Percentiles rank a stretch among this genome's conserved stretches.
Evolutionary conservation across 1,284 basidiomycete species (phyloP).

Genomic region (Irpex sp.): DNA sequence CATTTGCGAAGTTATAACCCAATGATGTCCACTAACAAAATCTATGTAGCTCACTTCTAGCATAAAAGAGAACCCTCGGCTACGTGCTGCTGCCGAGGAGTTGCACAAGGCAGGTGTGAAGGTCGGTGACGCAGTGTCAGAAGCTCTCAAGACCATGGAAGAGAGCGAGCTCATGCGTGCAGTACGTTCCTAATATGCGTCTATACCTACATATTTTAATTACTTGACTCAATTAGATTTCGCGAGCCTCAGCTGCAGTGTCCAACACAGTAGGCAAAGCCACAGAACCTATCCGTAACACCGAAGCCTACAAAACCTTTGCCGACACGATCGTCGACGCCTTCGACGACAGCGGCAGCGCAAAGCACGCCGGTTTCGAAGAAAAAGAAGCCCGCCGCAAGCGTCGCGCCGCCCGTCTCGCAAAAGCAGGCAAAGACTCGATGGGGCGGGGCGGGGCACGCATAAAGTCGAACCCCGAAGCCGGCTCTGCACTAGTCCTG

Average conservation of each 20-base stretch:
- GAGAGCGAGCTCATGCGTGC: conserved; percentile 90
- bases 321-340: conserved; percentile 89
- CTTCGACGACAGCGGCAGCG: conserved; percentile 88
- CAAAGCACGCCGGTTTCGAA: conserved; percentile 91
- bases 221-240: conserved; percentile 49
- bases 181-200: conserved; percentile 36
- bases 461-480: conserved; percentile 75
- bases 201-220: background rate
- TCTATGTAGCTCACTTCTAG: conserved; percentile 73
- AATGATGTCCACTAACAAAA: background rate
- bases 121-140: conserved; percentile 89
- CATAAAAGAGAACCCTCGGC: conserved; percentile 93
- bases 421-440: conserved; percentile 73
- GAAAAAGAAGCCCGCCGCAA: conserved; percentile 83
- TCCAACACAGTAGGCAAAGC: conserved; percentile 76
- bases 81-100: conserved; percentile 89
- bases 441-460: conserved; percentile 36
- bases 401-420: conserved; percentile 69
- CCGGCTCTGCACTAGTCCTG: conserved; percentile 78
- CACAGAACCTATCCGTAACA: conserved; percentile 92
- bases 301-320: conserved; percentile 89
- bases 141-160: conserved; percentile 88
- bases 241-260: conserved; percentile 73
- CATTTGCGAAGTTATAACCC: conserved; percentile 22
- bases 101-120: conserved; percentile 86